Base-by-base conservation (phyloP, 148 eudicot species). In the Pharnaceum exiguum region DNA sequence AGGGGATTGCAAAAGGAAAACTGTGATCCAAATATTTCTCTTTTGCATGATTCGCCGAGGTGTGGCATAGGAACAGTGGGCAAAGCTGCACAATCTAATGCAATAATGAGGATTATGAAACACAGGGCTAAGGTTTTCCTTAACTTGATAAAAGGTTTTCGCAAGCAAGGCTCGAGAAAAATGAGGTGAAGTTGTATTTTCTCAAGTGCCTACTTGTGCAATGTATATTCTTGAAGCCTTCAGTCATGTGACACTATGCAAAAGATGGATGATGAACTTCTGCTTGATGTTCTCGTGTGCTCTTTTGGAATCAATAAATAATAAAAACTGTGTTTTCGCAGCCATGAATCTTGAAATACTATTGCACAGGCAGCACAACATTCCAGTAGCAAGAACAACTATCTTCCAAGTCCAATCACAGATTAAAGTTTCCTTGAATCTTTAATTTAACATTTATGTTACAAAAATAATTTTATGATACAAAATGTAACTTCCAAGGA, bases 61-160 rank as follows among this genome's bases (percentile, higher is more conserved):
- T 50, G 65, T 57, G 71, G 75, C 51, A 32, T 27, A 27, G 50
- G 54, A 51, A 66, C 37, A 47, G 10, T 6, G 23, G 22, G 46
- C 16, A 42, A 42, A 42, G 8, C 46, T 16, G 46, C 16, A 25
- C 26, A 35, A 33, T 28, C 51, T 0, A 71, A 62, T 54, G 33
- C 75, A 5, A 24, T 75, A 6, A 13, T 59, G 3, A 65, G 48
- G 63, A 44, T n/a, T n/a, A 67, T 75, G 59, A 59, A 65, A 59
- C 70, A 74, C 35, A 78, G 60, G 60, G 72, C 79, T 23, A 68
- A 33, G 44, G 29, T 70, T 33, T 61, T 71, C 25, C 43, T 63
- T 27, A 61, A 85, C 61, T 64, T 65, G 26, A 59, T 61, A 11
- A 70, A 63, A 40, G 64, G 81, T 45, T 74, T 70, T 38, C 65